A percentile compares a stretch with the other conserved stretches of the same genome.
These are phyloP conservation scores for Sarocladiaceae sp. DNA, from an alignment of 2,329 filamentous ascomycete species.

Conservation along the genomic window DNA sequence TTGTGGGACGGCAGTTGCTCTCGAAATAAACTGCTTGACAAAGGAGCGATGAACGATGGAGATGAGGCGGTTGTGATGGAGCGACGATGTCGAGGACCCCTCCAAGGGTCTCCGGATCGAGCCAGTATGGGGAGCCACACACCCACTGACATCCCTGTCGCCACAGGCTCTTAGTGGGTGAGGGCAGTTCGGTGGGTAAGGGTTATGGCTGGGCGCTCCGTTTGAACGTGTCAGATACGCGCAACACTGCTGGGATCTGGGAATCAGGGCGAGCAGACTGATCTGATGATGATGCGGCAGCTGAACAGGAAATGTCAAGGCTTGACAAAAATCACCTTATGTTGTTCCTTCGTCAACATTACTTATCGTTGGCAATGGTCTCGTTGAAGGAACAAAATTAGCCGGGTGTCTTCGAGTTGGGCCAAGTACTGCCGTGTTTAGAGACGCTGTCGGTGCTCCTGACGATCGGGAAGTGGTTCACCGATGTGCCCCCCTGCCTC, in stretches of 20 bases:
- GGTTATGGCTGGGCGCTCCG: not conserved
- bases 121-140: slow-evolving; percentile 12
- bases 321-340: too few relatives aligned
- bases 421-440: too few relatives aligned
- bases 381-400: too few relatives aligned
- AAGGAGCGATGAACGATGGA: not conserved
- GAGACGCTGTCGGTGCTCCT: not conserved
- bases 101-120: slow-evolving; percentile 20
- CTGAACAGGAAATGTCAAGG: not conserved
- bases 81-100: slow-evolving; percentile 19
- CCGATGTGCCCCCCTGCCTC: not conserved
- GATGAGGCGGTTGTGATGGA: slow-evolving; percentile 1
- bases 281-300: not conserved
- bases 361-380: too few relatives aligned
- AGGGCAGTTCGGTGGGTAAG: not conserved
- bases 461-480: not conserved
- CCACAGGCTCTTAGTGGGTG: not conserved
- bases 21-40: too few relatives aligned
- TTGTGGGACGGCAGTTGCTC: not conserved
- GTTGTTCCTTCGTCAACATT: not conserved
- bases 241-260: not conserved
- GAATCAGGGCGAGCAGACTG: slow-evolving; percentile 1
- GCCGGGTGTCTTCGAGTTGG: too few relatives aligned
- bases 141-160: not conserved
- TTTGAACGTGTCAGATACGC: slow-evolving; percentile 1